Evolutionary conservation across 139 green algal genomes (phyloP).

Genomic region (Chlamydomonas incerta): DNA sequence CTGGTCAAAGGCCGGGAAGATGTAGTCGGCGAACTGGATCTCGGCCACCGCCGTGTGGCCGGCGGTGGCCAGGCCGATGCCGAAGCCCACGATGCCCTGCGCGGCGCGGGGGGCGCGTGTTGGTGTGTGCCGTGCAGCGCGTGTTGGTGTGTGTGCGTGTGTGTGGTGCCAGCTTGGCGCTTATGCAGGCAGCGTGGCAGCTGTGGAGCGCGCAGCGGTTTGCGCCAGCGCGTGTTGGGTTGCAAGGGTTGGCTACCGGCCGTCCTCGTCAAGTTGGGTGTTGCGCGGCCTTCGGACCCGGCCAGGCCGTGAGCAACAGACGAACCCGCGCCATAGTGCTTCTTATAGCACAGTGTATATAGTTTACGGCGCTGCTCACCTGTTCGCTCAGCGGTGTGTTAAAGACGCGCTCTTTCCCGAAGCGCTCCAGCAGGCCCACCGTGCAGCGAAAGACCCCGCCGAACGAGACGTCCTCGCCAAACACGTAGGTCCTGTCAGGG

Average conservation of each 20-base stretch:
- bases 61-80: conserved; percentile 83
- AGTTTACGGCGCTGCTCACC: no score
- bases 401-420: conserved; percentile 86
- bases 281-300: no score
- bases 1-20: conserved; percentile 96
- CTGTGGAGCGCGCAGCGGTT: no score
- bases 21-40: conserved; percentile 96
- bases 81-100: conserved; percentile 94
- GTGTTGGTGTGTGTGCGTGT: no score
- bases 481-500: conserved; percentile 80
- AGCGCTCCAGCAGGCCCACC: conserved; percentile 80
- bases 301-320: no score
- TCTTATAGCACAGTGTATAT: no score
- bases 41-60: conserved; percentile 87
- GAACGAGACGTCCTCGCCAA: conserved; percentile 95
- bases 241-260: no score
- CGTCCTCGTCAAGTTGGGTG: no score
- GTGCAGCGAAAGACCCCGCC: conserved; percentile 95
- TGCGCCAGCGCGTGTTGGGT: no score
- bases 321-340: no score
- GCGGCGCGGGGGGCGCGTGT: not conserved
- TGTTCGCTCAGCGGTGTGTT: conserved; percentile 95
- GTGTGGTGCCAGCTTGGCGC: no score
- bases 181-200: no score
- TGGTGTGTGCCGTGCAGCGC: not conserved